phyloP scores from a whole-genome alignment of 2,329 filamentous ascomycete species.

The Phyllosticta capitalensis region DNA sequence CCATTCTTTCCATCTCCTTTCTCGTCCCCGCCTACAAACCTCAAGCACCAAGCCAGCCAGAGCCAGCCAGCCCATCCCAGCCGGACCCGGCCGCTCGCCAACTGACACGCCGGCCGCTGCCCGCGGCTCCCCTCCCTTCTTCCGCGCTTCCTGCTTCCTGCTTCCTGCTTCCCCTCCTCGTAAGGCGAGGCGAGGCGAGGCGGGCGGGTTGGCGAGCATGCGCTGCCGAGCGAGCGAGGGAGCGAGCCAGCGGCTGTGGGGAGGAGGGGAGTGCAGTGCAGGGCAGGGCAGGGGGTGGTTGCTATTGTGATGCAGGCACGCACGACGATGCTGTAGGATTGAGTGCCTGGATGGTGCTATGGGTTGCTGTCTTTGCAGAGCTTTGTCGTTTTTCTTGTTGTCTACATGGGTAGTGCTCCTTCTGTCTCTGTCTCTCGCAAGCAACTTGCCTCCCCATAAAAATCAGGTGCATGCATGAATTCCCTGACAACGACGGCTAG shows the following conservation, averaged over 20 bases:
- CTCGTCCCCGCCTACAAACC: not conserved
- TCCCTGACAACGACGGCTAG: not conserved
- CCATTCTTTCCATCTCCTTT: not conserved
- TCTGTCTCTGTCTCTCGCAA: no score
- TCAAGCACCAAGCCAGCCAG: no score
- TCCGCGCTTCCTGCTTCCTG: no score
- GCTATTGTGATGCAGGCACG: no score
- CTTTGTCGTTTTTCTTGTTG: not conserved
- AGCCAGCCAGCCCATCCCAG: not conserved
- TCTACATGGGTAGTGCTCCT: slow-evolving; percentile 4
- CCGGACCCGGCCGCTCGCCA: not conserved
- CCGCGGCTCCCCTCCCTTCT: not conserved
- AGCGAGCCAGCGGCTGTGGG: not conserved
- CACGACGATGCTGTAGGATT: no score
- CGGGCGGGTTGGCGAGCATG: no score
- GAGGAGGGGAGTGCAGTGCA: not conserved
- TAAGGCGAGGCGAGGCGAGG: not conserved
- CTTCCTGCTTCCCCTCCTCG: no score
- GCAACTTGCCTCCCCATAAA: no score
- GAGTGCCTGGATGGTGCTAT: not conserved
- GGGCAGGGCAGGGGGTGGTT: no score
- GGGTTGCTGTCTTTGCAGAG: not conserved
- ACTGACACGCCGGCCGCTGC: not conserved
- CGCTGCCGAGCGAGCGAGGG: not conserved
- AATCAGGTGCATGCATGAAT: not conserved